Conservation (phyloP, 2,329 filamentous ascomycete genomes). For the Cercospora sp. region DNA sequence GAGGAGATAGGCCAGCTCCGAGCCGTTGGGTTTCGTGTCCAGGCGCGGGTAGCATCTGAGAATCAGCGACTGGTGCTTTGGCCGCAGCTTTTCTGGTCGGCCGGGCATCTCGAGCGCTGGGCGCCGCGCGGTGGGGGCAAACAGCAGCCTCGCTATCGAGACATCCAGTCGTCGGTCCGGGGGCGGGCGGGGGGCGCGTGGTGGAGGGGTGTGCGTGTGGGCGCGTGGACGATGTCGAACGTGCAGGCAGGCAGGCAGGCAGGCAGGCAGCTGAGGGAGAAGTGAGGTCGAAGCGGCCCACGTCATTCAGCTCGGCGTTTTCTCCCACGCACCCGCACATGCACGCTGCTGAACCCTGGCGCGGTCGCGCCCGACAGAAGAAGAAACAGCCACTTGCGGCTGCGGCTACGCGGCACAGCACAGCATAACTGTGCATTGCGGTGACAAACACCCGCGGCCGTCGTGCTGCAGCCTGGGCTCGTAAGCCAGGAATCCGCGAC, state of each 20-base stretch:
- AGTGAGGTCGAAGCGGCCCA: background rate
- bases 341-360: background rate
- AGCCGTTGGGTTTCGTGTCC: constrained; percentile 92
- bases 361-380: no score
- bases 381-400: background rate
- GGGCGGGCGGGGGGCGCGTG: background rate
- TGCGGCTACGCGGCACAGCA: background rate
- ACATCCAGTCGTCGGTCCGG: background rate
- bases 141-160: background rate
- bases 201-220: background rate
- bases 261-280: background rate
- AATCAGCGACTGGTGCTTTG: constrained; percentile 94
- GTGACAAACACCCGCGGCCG: background rate
- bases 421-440: background rate
- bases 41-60: constrained; percentile 95
- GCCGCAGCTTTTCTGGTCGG: constrained; percentile 63
- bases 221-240: background rate
- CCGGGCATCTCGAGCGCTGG: constrained; percentile 16
- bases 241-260: background rate
- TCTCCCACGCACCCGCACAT: background rate
- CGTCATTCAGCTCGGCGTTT: background rate
- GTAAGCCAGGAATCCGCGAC: background rate
- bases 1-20: constrained; percentile 92
- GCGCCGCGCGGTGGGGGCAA: background rate
- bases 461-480: background rate